These are phyloP conservation scores for Trametes versicolor DNA, from an alignment of 1,284 basidiomycete genomes.

Conservation along the genomic window DNA sequence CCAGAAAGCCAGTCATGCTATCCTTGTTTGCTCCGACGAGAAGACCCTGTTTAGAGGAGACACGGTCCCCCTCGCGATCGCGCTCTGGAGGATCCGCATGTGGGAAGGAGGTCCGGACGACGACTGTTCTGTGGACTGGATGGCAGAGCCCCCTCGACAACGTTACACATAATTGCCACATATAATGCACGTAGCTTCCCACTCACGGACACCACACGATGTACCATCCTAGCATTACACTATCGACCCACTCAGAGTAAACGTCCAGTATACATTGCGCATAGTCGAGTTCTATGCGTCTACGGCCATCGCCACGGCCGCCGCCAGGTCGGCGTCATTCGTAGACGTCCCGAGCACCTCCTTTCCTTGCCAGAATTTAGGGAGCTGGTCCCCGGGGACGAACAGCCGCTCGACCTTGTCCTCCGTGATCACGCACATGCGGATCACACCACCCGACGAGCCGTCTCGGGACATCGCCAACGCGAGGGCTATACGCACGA, in stretches of 20 bases:
- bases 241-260: conserved; percentile 22
- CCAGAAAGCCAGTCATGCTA: conserved; percentile 71
- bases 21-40: conserved; percentile 65
- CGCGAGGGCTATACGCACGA: conserved; percentile 74
- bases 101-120: conserved; percentile 61
- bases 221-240: conserved; percentile 30
- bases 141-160: conserved; percentile 6
- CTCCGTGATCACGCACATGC: conserved; percentile 97
- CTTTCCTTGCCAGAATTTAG: conserved; percentile 86
- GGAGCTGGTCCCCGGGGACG: conserved; percentile 92
- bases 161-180: background rate
- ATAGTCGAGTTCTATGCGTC: conserved; percentile 56
- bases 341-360: conserved; percentile 64
- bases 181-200: background rate
- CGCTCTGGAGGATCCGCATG: conserved; percentile 79
- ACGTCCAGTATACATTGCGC: conserved; percentile 30
- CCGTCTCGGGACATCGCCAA: conserved; percentile 99
- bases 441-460: conserved; percentile 96
- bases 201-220: background rate
- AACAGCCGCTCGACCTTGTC: conserved; percentile 93
- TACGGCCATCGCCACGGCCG: conserved; percentile 70
- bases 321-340: conserved; percentile 45
- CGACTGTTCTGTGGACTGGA: conserved; percentile 21
- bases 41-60: conserved; percentile 63
- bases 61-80: conserved; percentile 67